phyloP scores from a whole-genome alignment of 768 basidiomycete genomes.

The Suillus variegatus region DNA sequence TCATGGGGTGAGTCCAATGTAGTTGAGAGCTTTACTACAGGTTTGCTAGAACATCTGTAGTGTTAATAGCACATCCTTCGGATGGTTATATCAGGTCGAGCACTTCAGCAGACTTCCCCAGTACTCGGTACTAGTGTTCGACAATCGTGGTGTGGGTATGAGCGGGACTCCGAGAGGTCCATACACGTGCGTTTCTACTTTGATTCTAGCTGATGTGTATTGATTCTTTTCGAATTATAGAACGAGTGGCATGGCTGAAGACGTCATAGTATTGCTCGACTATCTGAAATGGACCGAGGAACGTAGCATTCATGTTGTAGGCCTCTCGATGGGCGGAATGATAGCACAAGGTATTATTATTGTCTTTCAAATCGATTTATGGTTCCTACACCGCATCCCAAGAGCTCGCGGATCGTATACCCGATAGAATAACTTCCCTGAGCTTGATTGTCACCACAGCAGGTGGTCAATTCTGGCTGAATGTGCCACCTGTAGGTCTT shows the following conservation, averaged over 20 bases:
- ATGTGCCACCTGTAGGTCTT: constrained; percentile 61
- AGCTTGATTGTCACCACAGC: constrained; percentile 70
- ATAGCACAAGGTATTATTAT: constrained; percentile 63
- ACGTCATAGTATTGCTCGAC: constrained; percentile 65
- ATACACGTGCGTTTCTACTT: constrained; percentile 54
- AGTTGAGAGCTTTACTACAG: not conserved
- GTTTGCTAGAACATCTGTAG: constrained; percentile 33
- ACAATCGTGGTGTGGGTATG: constrained; percentile 84
- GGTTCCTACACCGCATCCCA: not conserved
- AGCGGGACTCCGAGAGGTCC: constrained; percentile 71
- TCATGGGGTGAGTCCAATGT: constrained; percentile 60
- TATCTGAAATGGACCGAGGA: constrained; percentile 69
- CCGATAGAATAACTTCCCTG: constrained; percentile 66
- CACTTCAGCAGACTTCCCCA: constrained; percentile 57
- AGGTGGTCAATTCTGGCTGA: constrained; percentile 56
- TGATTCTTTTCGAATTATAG: constrained; percentile 35
- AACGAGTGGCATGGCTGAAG: constrained; percentile 78
- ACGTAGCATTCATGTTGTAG: constrained; percentile 68
- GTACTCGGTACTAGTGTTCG: constrained; percentile 72
- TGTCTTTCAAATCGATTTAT: not conserved
- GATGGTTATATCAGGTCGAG: constrained; percentile 64
- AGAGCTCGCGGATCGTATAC: constrained; percentile 72
- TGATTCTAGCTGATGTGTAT: not conserved
- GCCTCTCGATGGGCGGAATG: constrained; percentile 82
- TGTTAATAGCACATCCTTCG: constrained; percentile 62